Evolutionary conservation across 345 rosid genomes (phyloP), one percentile per base, ranked within the genome.

Genomic region (Mallotus nudiflorus): DNA sequence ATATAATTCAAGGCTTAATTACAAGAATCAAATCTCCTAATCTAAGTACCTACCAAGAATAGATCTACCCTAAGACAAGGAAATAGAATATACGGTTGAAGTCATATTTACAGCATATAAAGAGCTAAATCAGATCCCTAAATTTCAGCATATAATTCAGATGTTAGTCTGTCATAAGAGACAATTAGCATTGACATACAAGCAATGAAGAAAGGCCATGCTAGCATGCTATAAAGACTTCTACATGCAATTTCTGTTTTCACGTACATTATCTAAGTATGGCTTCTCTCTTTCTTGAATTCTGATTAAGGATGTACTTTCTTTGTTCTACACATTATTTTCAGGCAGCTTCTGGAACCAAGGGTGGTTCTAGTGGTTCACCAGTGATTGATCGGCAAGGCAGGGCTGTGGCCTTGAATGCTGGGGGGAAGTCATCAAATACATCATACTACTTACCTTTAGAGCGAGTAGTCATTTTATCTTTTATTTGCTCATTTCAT

Each of bases 291-390:
- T 59, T 19, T 33, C 58, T 25, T 52, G 0, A n/a, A 16, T 20
- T 37, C n/a, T 20, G 15, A 54, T 22, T 6, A 19, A 49, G 62
- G 33, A 20, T 65, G 39, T 62, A 65, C 55, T 44, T 14, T 31
- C 44, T 56, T 33, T 62, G 19, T 65, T 42, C 55, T 68, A 35
- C 31, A 72, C 11, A 61, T 65, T 33, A 67, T 33, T 78, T 76
- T 52, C 78, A 92, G 99, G 99, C 99, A 68, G 99, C 97, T 65
- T 92, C 96, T 11, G 99, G 99, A 68, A 92, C 97, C 25, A 92
- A 89, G 79, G 93, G 96, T 75, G 99, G 99, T 62, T 95, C 99
- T 72, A 95, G 99, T 82, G 99, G 99, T 73, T 95, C 99, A 73
- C 97, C 97, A 3, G 96, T 92, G 74, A 89, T 95, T 79, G 93